Percentiles rank a stretch among this genome's conserved stretches.
These are phyloP conservation scores for Cochlearia excelsa DNA, from an alignment of 345 rosid species.

Conservation along the genomic window DNA sequence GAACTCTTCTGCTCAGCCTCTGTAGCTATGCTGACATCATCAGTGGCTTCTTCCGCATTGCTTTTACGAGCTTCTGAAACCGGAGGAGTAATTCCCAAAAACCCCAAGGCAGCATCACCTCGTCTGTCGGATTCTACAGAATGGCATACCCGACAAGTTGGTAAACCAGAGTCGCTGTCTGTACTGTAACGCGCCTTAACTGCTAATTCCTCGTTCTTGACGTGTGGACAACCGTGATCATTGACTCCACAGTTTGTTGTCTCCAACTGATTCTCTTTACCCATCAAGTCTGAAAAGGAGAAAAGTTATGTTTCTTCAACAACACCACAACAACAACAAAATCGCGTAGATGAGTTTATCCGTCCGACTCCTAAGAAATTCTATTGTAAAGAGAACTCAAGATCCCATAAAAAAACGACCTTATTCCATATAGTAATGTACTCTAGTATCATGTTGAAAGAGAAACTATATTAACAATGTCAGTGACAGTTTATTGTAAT, in stretches of 20 bases:
- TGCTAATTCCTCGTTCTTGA: slow-evolving; percentile 44
- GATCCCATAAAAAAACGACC: slow-evolving; percentile 25
- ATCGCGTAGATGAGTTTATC: slow-evolving; percentile 19
- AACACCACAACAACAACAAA: slow-evolving; percentile 18
- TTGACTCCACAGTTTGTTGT: slow-evolving; percentile 41
- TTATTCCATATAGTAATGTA: slow-evolving; percentile 10
- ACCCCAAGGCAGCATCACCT: slow-evolving; percentile 76
- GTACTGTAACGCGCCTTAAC: slow-evolving; percentile 45
- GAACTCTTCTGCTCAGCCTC: slow-evolving; percentile 35
- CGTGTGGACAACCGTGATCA: slow-evolving; percentile 40
- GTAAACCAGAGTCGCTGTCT: slow-evolving; percentile 66
- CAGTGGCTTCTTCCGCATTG: slow-evolving; percentile 38
- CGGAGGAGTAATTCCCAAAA: slow-evolving; percentile 65
- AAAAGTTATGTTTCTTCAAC: slow-evolving; percentile 21
- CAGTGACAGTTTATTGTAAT: background rate
- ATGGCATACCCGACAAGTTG: slow-evolving; percentile 92
- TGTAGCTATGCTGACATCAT: slow-evolving; percentile 35
- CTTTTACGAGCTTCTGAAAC: slow-evolving; percentile 42
- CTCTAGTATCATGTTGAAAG: slow-evolving; percentile 13
- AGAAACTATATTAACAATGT: slow-evolving; percentile 6
- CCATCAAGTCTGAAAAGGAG: slow-evolving; percentile 45
- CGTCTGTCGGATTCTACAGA: slow-evolving; percentile 84
- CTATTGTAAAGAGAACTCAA: slow-evolving; percentile 18
- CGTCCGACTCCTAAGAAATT: slow-evolving; percentile 8
- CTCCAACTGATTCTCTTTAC: slow-evolving; percentile 52